Percentiles rank a stretch among this genome's conserved stretches.
These are phyloP conservation scores for Cymodocea nodosa DNA, from an alignment of 116 monocot species.

Conservation along the genomic window DNA sequence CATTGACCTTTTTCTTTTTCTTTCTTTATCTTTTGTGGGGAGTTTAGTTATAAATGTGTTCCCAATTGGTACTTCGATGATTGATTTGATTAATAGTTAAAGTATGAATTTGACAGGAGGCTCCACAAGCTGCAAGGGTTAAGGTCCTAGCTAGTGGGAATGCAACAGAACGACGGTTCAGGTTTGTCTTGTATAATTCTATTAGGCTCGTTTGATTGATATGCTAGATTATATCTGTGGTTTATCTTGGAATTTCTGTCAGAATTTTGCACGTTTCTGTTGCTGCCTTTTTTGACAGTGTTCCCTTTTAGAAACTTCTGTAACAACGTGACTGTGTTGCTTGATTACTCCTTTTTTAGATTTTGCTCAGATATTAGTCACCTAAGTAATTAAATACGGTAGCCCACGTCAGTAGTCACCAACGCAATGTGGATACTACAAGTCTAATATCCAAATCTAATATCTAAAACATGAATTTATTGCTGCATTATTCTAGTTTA, in stretches of 20 bases:
- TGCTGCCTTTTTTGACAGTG: too few relatives aligned
- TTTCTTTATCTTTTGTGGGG: not conserved
- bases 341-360: too few relatives aligned
- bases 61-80: not conserved
- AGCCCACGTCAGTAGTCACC: too few relatives aligned
- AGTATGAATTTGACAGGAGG: conserved; percentile 34
- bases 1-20: too few relatives aligned
- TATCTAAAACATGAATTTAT: too few relatives aligned
- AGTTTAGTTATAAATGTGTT: not conserved
- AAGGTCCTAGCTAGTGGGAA: conserved; percentile 96
- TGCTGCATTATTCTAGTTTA: too few relatives aligned
- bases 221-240: not conserved
- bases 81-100: not conserved
- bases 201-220: not conserved
- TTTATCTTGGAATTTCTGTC: not conserved
- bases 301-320: too few relatives aligned
- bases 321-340: too few relatives aligned
- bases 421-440: too few relatives aligned
- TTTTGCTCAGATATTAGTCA: too few relatives aligned
- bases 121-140: conserved; percentile 90
- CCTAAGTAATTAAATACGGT: too few relatives aligned
- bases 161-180: conserved; percentile 82
- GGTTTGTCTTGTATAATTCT: conserved; percentile 23
- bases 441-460: too few relatives aligned
- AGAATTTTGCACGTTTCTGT: not conserved